Base-by-base conservation (phyloP, 2,329 filamentous ascomycete species). In the Cercospora sp. region DNA sequence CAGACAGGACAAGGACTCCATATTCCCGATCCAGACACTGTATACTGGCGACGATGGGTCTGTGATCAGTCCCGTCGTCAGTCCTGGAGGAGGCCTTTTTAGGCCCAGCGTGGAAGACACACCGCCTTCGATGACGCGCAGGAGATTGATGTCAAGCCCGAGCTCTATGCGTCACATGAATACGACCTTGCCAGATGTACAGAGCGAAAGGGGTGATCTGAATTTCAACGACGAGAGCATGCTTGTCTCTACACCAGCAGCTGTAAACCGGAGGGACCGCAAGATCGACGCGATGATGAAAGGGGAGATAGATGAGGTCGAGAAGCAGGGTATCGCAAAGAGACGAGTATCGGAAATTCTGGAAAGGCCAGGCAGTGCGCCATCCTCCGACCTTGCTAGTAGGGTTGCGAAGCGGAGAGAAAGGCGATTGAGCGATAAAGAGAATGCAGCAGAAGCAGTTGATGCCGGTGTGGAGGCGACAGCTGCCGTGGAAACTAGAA, bases 181-280 rank as follows among this genome's bases (percentile, higher is more conserved):
- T 60, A 70, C 70, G 0, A 76, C 74, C 9, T 30, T 77, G 7
- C 65, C 64, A 21, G 45, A 69, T 61, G 62, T 69, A 70, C 13
- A 77, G 71, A 65, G 51, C 10, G 65, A 80, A 73, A 24, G 77
- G 71, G 66, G 73, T 66, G 79, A 79, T 9, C 79, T 82, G 16
- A 82, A 84, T 40, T 80, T 85, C 66, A 81, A 82, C 63, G 78
- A 80, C 21, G 79, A 77, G 18, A 83, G 82, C 13, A 73, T 85
- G 45, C 79, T 85, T 5, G 81, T 81, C 4, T 84, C 83, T 4
- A 85, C 83, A 3, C 83, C 84, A 13, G 62, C 62, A 30, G 79
- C 79, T 76, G 72, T 72, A 9, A 73, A 82, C 75, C 66, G 43
- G 64, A 68, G 65, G 10, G 67, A 72, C 43, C 80, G 77, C 1